Conservation (phyloP, 2,329 filamentous ascomycete species). For the Beauveria sp. region DNA sequence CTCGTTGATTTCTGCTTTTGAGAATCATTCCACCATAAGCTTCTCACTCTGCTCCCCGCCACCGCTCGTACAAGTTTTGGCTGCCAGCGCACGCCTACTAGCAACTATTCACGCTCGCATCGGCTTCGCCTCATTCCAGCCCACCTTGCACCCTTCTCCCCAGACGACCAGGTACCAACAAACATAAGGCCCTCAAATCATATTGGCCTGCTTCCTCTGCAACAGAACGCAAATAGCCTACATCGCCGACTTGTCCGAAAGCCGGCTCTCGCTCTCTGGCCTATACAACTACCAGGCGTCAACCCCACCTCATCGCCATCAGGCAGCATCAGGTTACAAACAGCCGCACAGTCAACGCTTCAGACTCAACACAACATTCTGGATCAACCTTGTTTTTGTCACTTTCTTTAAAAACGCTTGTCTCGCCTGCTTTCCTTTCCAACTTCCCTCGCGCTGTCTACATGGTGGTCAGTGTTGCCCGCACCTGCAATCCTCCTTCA, state of each 20-base stretch:
- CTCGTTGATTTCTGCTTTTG: background rate
- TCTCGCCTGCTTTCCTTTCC: background rate
- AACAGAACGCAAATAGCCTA: background rate
- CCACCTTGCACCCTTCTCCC: background rate
- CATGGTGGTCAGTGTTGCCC: constrained; percentile 16
- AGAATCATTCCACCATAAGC: background rate
- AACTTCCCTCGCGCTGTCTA: constrained; percentile 9
- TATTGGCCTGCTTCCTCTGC: background rate
- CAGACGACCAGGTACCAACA: background rate
- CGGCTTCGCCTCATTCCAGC: background rate
- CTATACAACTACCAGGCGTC: background rate
- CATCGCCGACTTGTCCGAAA: background rate
- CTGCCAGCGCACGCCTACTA: background rate
- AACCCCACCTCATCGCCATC: constrained; percentile 9
- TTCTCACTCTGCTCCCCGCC: background rate
- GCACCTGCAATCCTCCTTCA: constrained; percentile 1
- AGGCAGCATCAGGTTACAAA: constrained; percentile 11
- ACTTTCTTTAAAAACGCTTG: background rate
- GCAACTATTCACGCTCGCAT: constrained; percentile 1
- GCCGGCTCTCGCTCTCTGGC: background rate
- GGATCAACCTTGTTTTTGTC: background rate
- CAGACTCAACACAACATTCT: background rate
- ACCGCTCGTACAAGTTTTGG: background rate
- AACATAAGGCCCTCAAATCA: background rate
- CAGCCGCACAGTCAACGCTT: background rate